Percentiles rank a stretch among this genome's conserved stretches.
phyloP scores from a whole-genome alignment of 305 asterid species.

The Fraxinus velutina region DNA sequence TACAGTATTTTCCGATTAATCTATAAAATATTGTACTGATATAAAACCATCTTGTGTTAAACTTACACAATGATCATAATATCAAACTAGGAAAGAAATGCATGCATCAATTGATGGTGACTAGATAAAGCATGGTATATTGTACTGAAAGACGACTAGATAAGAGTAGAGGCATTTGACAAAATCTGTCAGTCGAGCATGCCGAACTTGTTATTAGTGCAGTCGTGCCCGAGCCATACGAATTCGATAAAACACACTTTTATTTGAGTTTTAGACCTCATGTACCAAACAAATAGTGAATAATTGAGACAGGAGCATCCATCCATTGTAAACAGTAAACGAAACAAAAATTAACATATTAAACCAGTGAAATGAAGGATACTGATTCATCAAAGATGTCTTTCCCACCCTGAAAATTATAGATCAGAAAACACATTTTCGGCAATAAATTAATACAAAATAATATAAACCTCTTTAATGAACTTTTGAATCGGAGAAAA shows the following conservation, averaged over 20 bases:
- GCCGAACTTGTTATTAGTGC: not conserved
- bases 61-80: too few relatives aligned
- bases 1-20: not conserved
- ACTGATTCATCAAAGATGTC: slow-evolving; percentile 69
- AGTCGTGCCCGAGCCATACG: not conserved
- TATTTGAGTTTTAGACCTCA: not conserved
- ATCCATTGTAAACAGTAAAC: not conserved
- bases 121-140: not conserved
- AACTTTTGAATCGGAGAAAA: not conserved
- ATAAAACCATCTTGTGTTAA: not conserved
- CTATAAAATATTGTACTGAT: not conserved
- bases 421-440: not conserved
- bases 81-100: not conserved
- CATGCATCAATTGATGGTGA: not conserved
- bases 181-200: not conserved
- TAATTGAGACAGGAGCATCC: not conserved
- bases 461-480: not conserved
- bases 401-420: slow-evolving; percentile 61
- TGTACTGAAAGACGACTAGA: not conserved
- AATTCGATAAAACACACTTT: not conserved
- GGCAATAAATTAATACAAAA: not conserved
- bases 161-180: not conserved
- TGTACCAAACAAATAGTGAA: not conserved
- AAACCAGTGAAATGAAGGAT: slow-evolving; percentile 30
- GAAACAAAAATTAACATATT: not conserved